Evolutionary conservation across 2,329 filamentous ascomycete genomes (phyloP), one percentile per base, ranked within the genome.

Genomic region (Colletotrichum eleusines): DNA sequence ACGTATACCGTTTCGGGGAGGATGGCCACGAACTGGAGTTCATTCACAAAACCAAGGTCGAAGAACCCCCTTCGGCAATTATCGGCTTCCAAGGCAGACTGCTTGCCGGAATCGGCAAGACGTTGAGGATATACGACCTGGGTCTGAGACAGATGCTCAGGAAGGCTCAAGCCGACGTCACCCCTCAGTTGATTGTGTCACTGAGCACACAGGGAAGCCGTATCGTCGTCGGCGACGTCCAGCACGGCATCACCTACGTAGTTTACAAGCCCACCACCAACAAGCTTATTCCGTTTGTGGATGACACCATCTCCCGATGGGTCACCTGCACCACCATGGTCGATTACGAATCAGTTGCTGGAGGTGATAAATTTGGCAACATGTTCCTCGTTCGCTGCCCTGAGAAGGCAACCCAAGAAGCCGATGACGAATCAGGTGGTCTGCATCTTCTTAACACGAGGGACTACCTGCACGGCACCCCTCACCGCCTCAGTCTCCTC

Each of bases 281-380:
- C 81, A 92, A 92, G 76, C 85, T 99, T 58, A 97, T 99, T 71
- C 93, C 95, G 0, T 99, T 99, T 77, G 93, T 89, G 23, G 96
- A 99, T 78, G 96, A 99, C 79, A 92, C 91, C 8, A 88, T 98
- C 72, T 87, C 94, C 61, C 90, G 96, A 40, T 98, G 95, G 93
- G 97, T 94, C 1, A 97, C 94, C 0, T 93, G 93, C 75, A 92
- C 93, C 0, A 89, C 94, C 3, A 97, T 99, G 94, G 91, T 98
- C 2, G 96, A 99, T 81, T 99, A 99, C 80, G 96, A 99, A 79
- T 97, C 96, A 1, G 90, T 93, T 31, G 95, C 94, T 3, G 96
- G 95, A 44, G 95, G 95, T 44, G 96, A 99, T 84, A 98, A 98
- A 79, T 99, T 99, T 74, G 97, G 96, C 72, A 99, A 99, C 76